Evolutionary conservation across 306 rosid species (phyloP), one percentile per base, ranked within the genome.

Genomic region (Pachyrhizus erosus): DNA sequence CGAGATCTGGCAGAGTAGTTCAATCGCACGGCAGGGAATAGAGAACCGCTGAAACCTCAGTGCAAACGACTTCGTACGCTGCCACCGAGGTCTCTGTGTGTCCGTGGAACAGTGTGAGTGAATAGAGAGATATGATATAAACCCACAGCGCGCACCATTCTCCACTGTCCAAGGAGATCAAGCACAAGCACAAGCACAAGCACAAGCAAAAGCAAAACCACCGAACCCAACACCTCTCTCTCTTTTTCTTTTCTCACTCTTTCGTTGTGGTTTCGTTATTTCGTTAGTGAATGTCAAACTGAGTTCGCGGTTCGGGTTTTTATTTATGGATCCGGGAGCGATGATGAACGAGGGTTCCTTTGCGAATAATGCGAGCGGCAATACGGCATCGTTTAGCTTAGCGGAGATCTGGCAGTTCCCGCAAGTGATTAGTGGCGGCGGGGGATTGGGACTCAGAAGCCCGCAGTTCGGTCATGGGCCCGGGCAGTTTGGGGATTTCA

Each of bases 351-450:
- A 84, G 70, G 85, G 83, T 40, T 76, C 89, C 49, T 92, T 81
- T 62, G 73, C 92, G 9, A 87, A 88, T 21, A 40, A 69, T 75
- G 87, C 79, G 67, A 79, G 31, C 79, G 87, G 83, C 17, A 88
- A 79, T 89, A 83, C 85, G 88, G 2, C 87, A 87, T 46, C 96
- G 81, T 91, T 7, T 84, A 90, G 88, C 84, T 86, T 90, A n/a
- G 42, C 92, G 33, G 97, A 94, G 96, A 94, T 92, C 93, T 94
- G 97, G 97, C 91, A 66, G 83, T 88, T 90, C 31, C 92, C 92
- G 1, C 48, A 52, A 1, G 71, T 72, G 6, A 85, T 89, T 73
- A 87, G 75, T 39, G 84, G 89, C 77, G 94, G 82, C 5, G 87
- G 85, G 7, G 93, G 88, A 10, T 67, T 94, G 82, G 94, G 89